Evolutionary conservation across 225 moss, liverwort and hornwort species (phyloP).

Genomic region (Marchantia paleacea): DNA sequence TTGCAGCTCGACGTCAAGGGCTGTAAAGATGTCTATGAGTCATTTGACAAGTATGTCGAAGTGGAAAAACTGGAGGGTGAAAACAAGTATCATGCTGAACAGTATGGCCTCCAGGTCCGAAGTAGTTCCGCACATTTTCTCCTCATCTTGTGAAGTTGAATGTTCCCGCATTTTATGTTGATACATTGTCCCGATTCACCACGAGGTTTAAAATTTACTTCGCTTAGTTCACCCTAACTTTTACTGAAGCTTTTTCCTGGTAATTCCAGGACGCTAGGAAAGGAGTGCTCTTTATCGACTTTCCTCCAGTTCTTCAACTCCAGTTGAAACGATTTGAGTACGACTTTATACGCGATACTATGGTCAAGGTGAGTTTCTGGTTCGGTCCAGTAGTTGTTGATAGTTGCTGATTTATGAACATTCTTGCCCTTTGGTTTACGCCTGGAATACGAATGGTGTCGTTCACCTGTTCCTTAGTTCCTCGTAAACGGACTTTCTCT

Average conservation of each 20-base stretch:
- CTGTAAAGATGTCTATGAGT: conserved; percentile 98
- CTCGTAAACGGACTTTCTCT: no score
- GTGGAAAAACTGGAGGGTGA: conserved; percentile 98
- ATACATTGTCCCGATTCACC: background rate
- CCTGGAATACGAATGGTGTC: no score
- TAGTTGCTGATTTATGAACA: background rate
- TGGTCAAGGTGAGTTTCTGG: conserved; percentile 75
- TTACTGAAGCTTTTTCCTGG: background rate
- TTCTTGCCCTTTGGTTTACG: background rate
- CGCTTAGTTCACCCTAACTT: background rate
- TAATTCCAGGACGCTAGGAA: conserved; percentile 85
- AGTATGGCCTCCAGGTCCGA: conserved; percentile 64
- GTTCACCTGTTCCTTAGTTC: no score
- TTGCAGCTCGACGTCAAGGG: conserved; percentile 99
- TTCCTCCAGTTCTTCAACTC: conserved; percentile 95
- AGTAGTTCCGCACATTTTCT: background rate
- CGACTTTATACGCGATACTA: conserved; percentile 94
- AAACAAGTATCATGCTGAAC: conserved; percentile 97
- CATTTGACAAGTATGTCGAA: conserved; percentile 99
- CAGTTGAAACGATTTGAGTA: conserved; percentile 99
- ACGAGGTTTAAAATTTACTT: background rate
- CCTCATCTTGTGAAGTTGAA: background rate
- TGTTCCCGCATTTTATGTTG: background rate
- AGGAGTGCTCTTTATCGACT: conserved; percentile 93
- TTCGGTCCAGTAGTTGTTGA: background rate